phyloP scores from a whole-genome alignment of 192 early-diverging fungal species.

The Nowakowskiella sp. region DNA sequence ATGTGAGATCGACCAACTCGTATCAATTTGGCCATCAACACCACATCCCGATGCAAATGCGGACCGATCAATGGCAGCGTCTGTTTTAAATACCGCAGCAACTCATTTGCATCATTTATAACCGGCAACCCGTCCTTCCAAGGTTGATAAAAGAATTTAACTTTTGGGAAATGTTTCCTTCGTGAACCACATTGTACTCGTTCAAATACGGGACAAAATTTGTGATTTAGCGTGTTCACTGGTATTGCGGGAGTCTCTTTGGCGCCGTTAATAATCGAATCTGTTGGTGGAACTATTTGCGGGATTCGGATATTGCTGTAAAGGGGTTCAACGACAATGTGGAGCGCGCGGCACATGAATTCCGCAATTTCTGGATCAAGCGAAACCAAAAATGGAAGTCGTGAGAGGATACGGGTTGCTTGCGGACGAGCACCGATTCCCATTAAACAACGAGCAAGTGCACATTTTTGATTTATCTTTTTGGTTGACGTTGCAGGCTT shows the following conservation, averaged over 20 bases:
- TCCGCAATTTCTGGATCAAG: constrained; percentile 54
- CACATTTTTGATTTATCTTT: constrained; percentile 55
- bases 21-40: constrained; percentile 32
- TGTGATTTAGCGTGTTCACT: constrained; percentile 15
- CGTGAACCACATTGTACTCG: constrained; percentile 17
- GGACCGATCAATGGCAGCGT: constrained; percentile 27
- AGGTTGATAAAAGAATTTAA: constrained; percentile 51
- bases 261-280: neutral
- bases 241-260: constrained; percentile 11
- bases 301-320: constrained; percentile 27
- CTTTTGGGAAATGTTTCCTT: constrained; percentile 21
- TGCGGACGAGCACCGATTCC: constrained; percentile 53
- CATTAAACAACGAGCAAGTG: constrained; percentile 49
- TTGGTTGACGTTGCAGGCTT: neutral
- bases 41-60: constrained; percentile 32
- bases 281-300: neutral
- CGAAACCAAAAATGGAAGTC: constrained; percentile 40
- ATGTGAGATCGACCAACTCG: constrained; percentile 36
- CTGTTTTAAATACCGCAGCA: constrained; percentile 10
- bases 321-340: constrained; percentile 47
- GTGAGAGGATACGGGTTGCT: constrained; percentile 42
- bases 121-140: constrained; percentile 45
- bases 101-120: constrained; percentile 6
- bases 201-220: constrained; percentile 5
- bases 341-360: constrained; percentile 51